Evolutionary conservation across 2,329 filamentous ascomycete genomes (phyloP), one percentile per base, ranked within the genome.

Genomic region (Juglanconis oblonga): DNA sequence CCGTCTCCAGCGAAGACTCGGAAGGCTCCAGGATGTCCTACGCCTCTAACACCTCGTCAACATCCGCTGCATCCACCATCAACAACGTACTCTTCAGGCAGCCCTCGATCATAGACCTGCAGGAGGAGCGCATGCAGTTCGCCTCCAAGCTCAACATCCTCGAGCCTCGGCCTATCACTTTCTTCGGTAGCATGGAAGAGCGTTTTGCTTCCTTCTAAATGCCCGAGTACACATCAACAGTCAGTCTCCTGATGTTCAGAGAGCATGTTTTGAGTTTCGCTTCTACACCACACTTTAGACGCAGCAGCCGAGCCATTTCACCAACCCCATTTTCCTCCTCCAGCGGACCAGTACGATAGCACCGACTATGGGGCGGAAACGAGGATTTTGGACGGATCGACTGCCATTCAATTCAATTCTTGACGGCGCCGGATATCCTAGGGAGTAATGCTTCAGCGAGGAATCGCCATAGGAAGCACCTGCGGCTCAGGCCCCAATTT

Each of bases 161-260:
- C 32, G 85, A 88, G 72, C 85, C 85, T 2, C 74, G 85, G 48
- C 85, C 85, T 10, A 77, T 86, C 40, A 82, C 86, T 56, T 87
- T 86, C 73, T 87, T 84, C 80, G 83, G 81, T 64, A 83, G 85
- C 44, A 71, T 87, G 52, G 85, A 87, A 72, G 85, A 87, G 74
- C 78, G 83, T 55, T 84, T 87, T 69, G 74, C 76, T 48, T 74
- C 72, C 24, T 72, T 78, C 52, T 76, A 68, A 64, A 38, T 11
- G 40, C 8, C 10, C 1, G 29, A 52, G 33, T 10, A 36, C 35
- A 7, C 11, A n/a, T 11, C n/a, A 10, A 24, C 31, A 24, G 33
- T 38, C 4, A 3, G 17, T 14, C 29, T 11, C 31, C n/a, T 4
- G 24, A 17, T 32, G n/a, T 44, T 59, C 57, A 52, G 14, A 24